A percentile compares a stretch with the other conserved stretches of the same genome.
phyloP scores from a whole-genome alignment of 2,329 filamentous ascomycete genomes.

The Fusarium verrucosum region DNA sequence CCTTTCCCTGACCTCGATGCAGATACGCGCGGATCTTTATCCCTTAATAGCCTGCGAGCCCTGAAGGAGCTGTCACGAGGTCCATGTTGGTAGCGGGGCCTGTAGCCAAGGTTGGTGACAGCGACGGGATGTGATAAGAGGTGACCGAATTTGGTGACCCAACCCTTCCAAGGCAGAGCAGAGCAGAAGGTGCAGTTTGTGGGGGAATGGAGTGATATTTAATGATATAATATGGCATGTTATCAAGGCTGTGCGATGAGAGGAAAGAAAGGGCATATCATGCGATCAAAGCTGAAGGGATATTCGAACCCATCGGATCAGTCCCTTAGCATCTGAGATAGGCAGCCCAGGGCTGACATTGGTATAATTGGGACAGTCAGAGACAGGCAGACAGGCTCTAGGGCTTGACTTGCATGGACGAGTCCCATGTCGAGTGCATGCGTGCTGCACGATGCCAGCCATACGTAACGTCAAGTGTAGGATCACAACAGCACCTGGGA shows the following conservation, averaged over 20 bases:
- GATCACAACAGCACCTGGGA: slow-evolving; percentile 11
- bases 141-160: slow-evolving; percentile 31
- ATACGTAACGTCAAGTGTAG: slow-evolving; percentile 15
- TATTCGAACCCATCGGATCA: slow-evolving; percentile 33
- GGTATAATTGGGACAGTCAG: not conserved
- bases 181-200: not conserved
- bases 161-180: slow-evolving; percentile 28
- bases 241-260: slow-evolving; percentile 16
- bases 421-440: slow-evolving; percentile 32
- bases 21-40: slow-evolving; percentile 32
- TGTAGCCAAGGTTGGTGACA: slow-evolving; percentile 28
- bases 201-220: slow-evolving; percentile 14
- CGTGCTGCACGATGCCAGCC: slow-evolving; percentile 24
- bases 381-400: slow-evolving; percentile 9
- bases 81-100: slow-evolving; percentile 37
- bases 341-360: slow-evolving; percentile 16
- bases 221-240: slow-evolving; percentile 25
- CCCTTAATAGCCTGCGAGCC: slow-evolving; percentile 34
- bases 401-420: slow-evolving; percentile 27
- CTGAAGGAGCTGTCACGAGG: slow-evolving; percentile 40
- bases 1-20: slow-evolving; percentile 12
- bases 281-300: slow-evolving; percentile 19
- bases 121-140: slow-evolving; percentile 34
- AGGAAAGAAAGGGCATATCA: slow-evolving; percentile 21
- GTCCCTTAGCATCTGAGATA: slow-evolving; percentile 32